phyloP scores from a whole-genome alignment of 805 yeast species.

The Candida tammaniensis region DNA sequence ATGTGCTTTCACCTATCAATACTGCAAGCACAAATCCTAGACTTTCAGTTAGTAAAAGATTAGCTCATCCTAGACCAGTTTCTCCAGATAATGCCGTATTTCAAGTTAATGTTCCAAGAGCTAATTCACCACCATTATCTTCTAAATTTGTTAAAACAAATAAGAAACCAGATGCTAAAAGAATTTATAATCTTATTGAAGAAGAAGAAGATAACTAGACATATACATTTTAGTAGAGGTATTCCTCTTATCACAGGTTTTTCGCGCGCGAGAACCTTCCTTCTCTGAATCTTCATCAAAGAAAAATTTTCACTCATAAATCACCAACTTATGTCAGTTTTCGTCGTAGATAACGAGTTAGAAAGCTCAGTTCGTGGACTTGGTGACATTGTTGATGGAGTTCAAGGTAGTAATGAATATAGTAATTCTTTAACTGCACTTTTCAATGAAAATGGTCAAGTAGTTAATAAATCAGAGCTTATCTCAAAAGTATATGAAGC shows the following conservation, averaged over 20 bases:
- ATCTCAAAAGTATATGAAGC: slow-evolving; percentile 24
- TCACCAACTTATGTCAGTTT: slow-evolving; percentile 45
- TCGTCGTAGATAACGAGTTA: slow-evolving; percentile 42
- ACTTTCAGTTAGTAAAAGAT: background rate
- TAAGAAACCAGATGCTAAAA: background rate
- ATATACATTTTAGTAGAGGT: background rate
- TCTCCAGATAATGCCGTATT: slow-evolving; percentile 7
- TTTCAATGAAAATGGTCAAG: slow-evolving; percentile 18
- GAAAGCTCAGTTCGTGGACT: slow-evolving; percentile 40
- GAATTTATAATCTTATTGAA: slow-evolving; percentile 15
- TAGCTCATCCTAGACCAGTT: slow-evolving; percentile 1
- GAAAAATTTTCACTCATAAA: slow-evolving; percentile 4
- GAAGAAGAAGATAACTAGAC: slow-evolving; percentile 17
- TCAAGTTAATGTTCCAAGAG: slow-evolving; percentile 4
- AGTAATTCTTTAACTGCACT: slow-evolving; percentile 24
- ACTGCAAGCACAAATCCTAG: background rate
- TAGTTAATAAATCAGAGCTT: slow-evolving; percentile 28
- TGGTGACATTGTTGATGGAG: slow-evolving; percentile 35
- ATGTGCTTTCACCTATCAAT: slow-evolving; percentile 5
- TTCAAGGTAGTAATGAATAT: slow-evolving; percentile 24
- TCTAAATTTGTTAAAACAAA: slow-evolving; percentile 1
- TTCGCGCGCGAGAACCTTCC: slow-evolving; percentile 7
- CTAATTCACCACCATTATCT: slow-evolving; percentile 12
- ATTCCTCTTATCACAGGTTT: background rate
- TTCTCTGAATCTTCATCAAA: background rate